Evolutionary conservation across 1,284 basidiomycete genomes (phyloP).

Genomic region (Boletus sp.): DNA sequence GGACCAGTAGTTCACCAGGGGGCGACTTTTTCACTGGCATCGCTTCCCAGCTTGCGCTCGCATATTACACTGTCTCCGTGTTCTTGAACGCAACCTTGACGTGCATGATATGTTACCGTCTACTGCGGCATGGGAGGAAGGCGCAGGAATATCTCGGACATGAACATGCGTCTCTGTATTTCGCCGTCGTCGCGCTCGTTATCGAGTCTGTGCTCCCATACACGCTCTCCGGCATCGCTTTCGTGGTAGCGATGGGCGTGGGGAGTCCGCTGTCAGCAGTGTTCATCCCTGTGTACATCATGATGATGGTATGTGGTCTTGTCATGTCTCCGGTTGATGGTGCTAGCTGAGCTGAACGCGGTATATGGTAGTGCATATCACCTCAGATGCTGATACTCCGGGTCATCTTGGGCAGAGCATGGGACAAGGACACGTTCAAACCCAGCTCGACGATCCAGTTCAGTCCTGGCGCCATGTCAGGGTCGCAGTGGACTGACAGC

Average conservation of each 20-base stretch:
- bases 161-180: conserved; percentile 20
- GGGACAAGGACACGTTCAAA: no score
- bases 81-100: conserved; percentile 23
- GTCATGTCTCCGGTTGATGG: not conserved
- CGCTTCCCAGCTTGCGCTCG: conserved; percentile 13
- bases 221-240: conserved; percentile 27
- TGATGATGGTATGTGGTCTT: conserved; percentile 22
- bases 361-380: conserved; percentile 22
- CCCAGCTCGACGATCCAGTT: no score
- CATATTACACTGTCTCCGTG: conserved; percentile 22
- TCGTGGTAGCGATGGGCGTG: conserved; percentile 21
- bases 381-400: conserved; percentile 29
- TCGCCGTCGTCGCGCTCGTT: conserved; percentile 16
- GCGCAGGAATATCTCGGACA: conserved; percentile 14
- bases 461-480: no score
- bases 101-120: conserved; percentile 26
- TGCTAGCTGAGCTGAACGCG: not conserved
- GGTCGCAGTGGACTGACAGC: no score
- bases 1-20: conserved; percentile 12
- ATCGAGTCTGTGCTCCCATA: conserved; percentile 30
- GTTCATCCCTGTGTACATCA: conserved; percentile 19
- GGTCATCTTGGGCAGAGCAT: no score
- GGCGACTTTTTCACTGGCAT: conserved; percentile 19
- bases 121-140: conserved; percentile 16
- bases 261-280: conserved; percentile 9